Conservation (phyloP, 768 basidiomycete species). For the Mycena vitilis region DNA sequence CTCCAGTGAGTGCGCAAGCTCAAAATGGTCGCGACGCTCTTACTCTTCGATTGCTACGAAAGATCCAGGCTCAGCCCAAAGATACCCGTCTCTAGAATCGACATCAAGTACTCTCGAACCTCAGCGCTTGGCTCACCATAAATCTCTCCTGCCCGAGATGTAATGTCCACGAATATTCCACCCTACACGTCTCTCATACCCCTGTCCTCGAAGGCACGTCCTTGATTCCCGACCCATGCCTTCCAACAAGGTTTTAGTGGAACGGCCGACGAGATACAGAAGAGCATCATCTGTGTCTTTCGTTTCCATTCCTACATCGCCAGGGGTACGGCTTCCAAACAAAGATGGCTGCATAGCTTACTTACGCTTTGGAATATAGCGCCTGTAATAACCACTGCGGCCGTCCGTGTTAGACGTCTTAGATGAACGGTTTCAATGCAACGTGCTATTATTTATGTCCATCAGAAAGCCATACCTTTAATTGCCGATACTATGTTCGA, state of each 20-base stretch:
- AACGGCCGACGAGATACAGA: conserved; percentile 32
- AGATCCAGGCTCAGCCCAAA: conserved; percentile 5
- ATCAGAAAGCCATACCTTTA: too few species aligned
- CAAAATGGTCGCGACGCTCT: background rate
- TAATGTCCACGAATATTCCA: background rate
- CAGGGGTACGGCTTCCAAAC: conserved; percentile 6
- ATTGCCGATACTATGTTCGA: too few species aligned
- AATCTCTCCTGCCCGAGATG: conserved; percentile 15
- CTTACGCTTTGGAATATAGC: background rate
- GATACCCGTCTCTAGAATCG: conserved; percentile 1
- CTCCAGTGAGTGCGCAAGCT: conserved; percentile 11
- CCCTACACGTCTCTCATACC: background rate
- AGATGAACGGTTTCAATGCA: background rate
- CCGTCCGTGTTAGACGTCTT: background rate
- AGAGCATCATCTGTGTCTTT: conserved; percentile 32
- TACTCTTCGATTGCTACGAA: background rate
- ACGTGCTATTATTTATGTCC: too few species aligned
- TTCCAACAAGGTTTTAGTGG: conserved; percentile 26
- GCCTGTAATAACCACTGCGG: background rate
- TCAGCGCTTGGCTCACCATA: conserved; percentile 2
- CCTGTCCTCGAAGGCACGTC: background rate
- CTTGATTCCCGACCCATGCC: background rate
- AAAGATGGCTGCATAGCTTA: background rate
- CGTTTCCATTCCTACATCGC: conserved; percentile 24
- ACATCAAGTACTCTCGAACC: conserved; percentile 1